Percentiles rank a stretch among this genome's conserved stretches.
Conservation (phyloP, 176 grass and related monocot genomes). For the Hyparrhenia diplandra region DNA sequence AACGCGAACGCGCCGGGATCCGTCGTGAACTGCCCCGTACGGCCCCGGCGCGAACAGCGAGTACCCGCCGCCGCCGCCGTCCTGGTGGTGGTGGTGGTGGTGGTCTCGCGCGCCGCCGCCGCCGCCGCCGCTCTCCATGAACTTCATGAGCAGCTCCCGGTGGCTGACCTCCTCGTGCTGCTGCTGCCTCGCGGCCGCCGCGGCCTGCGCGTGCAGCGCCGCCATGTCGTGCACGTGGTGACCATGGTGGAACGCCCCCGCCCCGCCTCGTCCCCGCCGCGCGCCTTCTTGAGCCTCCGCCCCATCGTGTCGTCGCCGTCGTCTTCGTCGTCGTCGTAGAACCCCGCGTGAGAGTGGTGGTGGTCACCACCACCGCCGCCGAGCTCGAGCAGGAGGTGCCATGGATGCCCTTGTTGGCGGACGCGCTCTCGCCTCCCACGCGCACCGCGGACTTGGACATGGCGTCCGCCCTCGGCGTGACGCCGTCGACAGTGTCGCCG, state of each 20-base stretch:
- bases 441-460: slow-evolving; percentile 16
- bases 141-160: slow-evolving; percentile 86
- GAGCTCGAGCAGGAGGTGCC: slow-evolving; percentile 38
- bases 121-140: slow-evolving; percentile 72
- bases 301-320: neutral
- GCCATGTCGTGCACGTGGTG: slow-evolving; percentile 30
- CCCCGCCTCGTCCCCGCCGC: slow-evolving; percentile 35
- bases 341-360: neutral
- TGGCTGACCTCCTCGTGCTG: slow-evolving; percentile 67
- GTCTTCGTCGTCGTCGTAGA: slow-evolving; percentile 30
- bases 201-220: slow-evolving; percentile 42
- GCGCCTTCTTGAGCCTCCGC: slow-evolving; percentile 59
- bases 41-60: slow-evolving; percentile 41
- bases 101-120: slow-evolving; percentile 15
- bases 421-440: neutral
- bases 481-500: slow-evolving; percentile 7
- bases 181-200: slow-evolving; percentile 44
- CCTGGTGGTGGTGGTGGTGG: slow-evolving; percentile 22
- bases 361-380: slow-evolving; percentile 11
- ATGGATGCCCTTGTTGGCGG: slow-evolving; percentile 29
- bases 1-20: slow-evolving; percentile 59
- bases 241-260: slow-evolving; percentile 6
- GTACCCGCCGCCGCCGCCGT: slow-evolving; percentile 31
- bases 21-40: slow-evolving; percentile 58
- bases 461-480: slow-evolving; percentile 21